Percentiles rank a stretch among this genome's conserved stretches.
Conservation (phyloP, 208 protist species). For the Leishmania gerbilli region DNA sequence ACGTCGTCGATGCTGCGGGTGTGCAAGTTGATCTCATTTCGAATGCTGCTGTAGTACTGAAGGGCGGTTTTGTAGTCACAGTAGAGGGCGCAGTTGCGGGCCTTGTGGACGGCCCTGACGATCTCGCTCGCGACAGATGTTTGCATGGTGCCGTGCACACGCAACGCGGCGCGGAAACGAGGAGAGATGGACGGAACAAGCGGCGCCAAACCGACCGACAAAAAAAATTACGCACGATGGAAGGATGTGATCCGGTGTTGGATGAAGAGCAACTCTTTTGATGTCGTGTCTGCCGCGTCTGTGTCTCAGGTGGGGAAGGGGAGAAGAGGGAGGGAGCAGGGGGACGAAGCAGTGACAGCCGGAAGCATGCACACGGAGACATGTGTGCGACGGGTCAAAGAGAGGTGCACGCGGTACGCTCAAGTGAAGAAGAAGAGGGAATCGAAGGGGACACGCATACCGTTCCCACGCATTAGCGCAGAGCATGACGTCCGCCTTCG, state of each 20-base stretch:
- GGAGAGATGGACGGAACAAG: not conserved
- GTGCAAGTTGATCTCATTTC: slow-evolving; percentile 43
- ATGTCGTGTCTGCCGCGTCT: not conserved
- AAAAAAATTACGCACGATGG: no score
- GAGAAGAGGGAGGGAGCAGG: not conserved
- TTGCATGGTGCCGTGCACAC: slow-evolving; percentile 1
- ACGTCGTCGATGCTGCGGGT: slow-evolving; percentile 28
- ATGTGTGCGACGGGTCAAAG: not conserved
- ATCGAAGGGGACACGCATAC: not conserved
- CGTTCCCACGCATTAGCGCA: not conserved
- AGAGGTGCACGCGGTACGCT: not conserved
- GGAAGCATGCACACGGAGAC: not conserved
- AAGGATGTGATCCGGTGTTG: not conserved
- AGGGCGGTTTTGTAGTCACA: slow-evolving; percentile 74
- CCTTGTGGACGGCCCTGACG: slow-evolving; percentile 47
- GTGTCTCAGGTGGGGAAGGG: not conserved
- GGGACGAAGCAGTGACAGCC: not conserved
- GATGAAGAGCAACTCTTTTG: not conserved
- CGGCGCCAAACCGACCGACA: not conserved
- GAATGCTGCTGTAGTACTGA: slow-evolving; percentile 52
- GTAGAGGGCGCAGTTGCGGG: slow-evolving; percentile 63
- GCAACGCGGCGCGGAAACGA: not conserved
- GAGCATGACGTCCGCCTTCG: not conserved
- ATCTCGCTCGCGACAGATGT: slow-evolving; percentile 34
- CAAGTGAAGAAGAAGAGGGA: not conserved